Base-by-base conservation (phyloP, 768 basidiomycete genomes). In the Tricholoma furcatifolium region DNA sequence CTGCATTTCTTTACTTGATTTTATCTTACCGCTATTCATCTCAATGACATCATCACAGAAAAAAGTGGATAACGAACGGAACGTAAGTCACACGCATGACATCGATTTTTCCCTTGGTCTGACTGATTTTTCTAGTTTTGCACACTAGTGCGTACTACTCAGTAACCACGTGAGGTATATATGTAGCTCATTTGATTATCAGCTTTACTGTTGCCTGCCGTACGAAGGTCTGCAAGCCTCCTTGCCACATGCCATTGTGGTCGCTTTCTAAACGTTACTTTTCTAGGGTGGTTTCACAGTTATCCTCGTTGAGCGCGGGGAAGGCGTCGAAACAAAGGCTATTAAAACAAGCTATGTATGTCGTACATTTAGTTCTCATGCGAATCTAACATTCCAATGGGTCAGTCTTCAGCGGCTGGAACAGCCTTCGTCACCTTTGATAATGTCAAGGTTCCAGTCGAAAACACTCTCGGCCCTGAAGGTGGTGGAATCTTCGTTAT, bases 41-140 rank as follows among this genome's bases (percentile, higher is more conserved):
- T 45, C 32, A 14, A 59, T 57, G 81, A 2, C 81, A 39, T 49
- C 40, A 39, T 24, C 24, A 32, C 55, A 71, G 84, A 32, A 93
- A 93, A 79, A 91, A 91, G 74, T 90, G 87, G 87, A 89, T 90
- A 61, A 88, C 87, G 30, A 90, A 89, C 62, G 84, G 83, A 71
- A 80, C 75, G 79, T 83, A 54, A 67, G 75, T 62, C 54, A 41
- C 55, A 50, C 15, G 42, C 31, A 21, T 36, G 23, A 38, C 47
- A 48, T 32, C n/a, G n/a, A 20, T 10, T 23, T 23, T 17, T 48
- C 38, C 30, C 21, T 17, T 24, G 6, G 42, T 44, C 43, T 56
- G 46, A 57, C 40, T 53, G 3, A 36, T 11, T 55, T 47, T 31
- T 15, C 6, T 47, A 75, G 75, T 42, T 75, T 74, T 56, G 67